Percentiles rank a stretch among this genome's conserved stretches.
Evolutionary conservation across 495 filamentous ascomycete species (phyloP).

Genomic region (Aspergillus diversus): DNA sequence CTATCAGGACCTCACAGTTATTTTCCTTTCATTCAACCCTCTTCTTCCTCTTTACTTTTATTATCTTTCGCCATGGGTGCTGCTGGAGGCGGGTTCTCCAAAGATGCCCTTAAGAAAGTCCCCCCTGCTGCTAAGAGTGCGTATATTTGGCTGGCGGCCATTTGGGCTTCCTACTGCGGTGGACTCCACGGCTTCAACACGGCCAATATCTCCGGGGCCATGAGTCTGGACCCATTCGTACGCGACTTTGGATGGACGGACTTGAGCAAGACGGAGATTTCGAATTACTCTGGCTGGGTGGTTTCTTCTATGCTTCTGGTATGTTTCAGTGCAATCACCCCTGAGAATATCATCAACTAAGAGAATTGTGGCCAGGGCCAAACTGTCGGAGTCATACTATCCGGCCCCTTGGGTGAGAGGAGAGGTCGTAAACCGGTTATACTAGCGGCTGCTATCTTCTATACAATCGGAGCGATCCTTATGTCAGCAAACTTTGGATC

Average conservation of each 20-base stretch:
- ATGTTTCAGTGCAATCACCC: conserved; percentile 1
- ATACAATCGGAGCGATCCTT: conserved; percentile 28
- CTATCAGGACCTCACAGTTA: conserved; percentile 23
- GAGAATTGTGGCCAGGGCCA: conserved; percentile 10
- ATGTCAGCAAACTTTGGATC: conserved; percentile 33
- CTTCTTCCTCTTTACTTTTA: neutral
- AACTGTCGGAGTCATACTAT: conserved; percentile 24
- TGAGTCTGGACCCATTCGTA: conserved; percentile 28
- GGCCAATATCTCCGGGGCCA: conserved; percentile 33
- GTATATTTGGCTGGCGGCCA: conserved; percentile 30
- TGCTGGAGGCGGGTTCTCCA: conserved; percentile 20
- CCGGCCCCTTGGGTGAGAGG: conserved; percentile 23
- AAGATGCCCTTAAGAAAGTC: conserved; percentile 18
- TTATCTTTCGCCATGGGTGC: conserved; percentile 15
- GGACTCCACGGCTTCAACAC: conserved; percentile 33
- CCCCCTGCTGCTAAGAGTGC: conserved; percentile 18
- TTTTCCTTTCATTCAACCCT: conserved; percentile 39
- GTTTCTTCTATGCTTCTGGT: conserved; percentile 32
- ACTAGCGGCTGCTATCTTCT: conserved; percentile 24
- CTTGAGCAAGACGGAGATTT: conserved; percentile 15
- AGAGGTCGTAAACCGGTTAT: conserved; percentile 29
- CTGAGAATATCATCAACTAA: neutral
- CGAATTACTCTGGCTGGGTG: conserved; percentile 29
- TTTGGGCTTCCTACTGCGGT: conserved; percentile 31
- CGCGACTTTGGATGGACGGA: conserved; percentile 27